Evolutionary conservation across 495 filamentous ascomycete species (phyloP).

Genomic region (Collariella sp.): DNA sequence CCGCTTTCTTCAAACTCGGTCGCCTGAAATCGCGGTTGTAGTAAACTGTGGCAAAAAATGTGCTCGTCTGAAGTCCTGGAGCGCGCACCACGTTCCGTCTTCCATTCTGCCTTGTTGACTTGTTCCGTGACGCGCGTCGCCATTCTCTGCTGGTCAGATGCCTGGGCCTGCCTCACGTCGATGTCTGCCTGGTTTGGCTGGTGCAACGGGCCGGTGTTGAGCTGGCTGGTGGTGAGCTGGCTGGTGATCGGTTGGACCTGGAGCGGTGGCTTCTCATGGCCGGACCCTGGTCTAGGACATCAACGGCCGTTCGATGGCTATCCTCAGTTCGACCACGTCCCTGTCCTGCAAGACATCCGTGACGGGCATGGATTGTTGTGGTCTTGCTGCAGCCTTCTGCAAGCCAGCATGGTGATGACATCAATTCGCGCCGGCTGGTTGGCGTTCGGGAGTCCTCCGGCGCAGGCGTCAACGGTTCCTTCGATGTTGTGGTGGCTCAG

Average conservation of each 20-base stretch:
- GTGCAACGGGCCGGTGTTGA: neutral
- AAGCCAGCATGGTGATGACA: neutral
- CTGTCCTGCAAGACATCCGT: neutral
- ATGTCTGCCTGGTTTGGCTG: too few relatives aligned
- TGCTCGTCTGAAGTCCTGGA: neutral
- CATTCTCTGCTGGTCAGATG: neutral
- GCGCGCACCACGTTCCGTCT: neutral
- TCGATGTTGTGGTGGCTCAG: conserved; percentile 1
- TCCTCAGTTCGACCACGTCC: too few relatives aligned
- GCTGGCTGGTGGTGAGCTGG: neutral
- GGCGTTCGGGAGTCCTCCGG: neutral
- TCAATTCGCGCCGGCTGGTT: neutral
- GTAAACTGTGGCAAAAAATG: neutral
- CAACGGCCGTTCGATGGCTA: too few relatives aligned
- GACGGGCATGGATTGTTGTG: neutral
- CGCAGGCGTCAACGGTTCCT: neutral
- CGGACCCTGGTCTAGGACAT: too few relatives aligned
- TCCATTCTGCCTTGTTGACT: conserved; percentile 1
- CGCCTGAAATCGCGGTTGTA: neutral
- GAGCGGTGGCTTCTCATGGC: too few relatives aligned
- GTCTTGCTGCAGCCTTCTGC: neutral
- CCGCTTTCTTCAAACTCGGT: neutral
- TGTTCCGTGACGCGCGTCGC: conserved; percentile 1
- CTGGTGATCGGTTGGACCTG: too few relatives aligned
- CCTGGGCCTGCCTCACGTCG: neutral